phyloP scores from a whole-genome alignment of 2,329 filamentous ascomycete genomes.

The Sclerotinia trifoliorum region DNA sequence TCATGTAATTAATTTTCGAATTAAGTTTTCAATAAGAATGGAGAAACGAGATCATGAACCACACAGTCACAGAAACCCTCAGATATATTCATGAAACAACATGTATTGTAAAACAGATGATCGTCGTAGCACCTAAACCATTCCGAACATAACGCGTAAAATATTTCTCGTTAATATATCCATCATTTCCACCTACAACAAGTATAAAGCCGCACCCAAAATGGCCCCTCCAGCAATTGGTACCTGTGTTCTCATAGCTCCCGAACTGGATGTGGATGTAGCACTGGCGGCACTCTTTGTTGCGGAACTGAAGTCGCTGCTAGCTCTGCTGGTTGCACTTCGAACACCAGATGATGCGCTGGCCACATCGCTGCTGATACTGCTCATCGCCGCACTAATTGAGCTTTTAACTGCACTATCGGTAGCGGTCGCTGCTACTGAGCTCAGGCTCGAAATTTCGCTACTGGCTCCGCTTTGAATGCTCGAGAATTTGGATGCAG shows the following conservation, averaged over 20 bases:
- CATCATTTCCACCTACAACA: slow-evolving; percentile 15
- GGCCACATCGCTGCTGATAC: slow-evolving; percentile 12
- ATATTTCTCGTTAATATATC: neutral
- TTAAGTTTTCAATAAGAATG: neutral
- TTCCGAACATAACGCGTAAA: neutral
- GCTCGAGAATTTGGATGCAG: slow-evolving; percentile 5
- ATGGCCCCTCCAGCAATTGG: slow-evolving; percentile 18
- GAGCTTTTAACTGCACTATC: slow-evolving; percentile 17
- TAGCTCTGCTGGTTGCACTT: slow-evolving; percentile 11
- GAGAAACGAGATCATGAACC: neutral
- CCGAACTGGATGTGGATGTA: slow-evolving; percentile 16
- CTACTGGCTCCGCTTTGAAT: slow-evolving; percentile 8
- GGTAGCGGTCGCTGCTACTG: slow-evolving; percentile 13
- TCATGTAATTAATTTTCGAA: neutral
- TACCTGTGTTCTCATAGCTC: slow-evolving; percentile 22
- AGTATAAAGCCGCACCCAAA: slow-evolving; percentile 21
- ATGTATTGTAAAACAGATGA: neutral
- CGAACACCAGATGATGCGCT: neutral
- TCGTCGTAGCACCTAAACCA: neutral
- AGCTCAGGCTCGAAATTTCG: slow-evolving; percentile 16
- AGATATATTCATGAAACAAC: neutral
- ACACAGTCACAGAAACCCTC: neutral
- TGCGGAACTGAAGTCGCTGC: neutral
- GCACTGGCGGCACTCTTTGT: neutral
- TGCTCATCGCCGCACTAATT: slow-evolving; percentile 11